phyloP scores from a whole-genome alignment of 78 protist species.

The Isochrysis galbana region DNA sequence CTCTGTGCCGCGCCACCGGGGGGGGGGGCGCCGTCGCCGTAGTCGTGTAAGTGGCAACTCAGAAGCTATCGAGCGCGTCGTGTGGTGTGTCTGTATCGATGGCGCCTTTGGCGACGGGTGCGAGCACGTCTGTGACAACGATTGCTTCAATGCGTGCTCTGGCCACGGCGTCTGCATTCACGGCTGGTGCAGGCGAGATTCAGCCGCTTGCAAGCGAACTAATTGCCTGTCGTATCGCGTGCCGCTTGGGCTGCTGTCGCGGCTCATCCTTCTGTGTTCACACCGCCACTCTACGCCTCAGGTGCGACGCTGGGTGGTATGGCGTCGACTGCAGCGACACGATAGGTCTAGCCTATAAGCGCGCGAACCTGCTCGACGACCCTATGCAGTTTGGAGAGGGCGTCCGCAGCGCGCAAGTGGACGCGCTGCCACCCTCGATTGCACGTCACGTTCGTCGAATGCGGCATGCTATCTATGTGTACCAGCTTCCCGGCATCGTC shows the following conservation, averaged over 20 bases:
- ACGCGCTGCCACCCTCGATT: not conserved
- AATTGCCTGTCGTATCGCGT: no score
- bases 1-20: not conserved
- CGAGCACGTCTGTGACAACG: not conserved
- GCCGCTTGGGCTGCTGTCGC: no score
- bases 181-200: constrained; percentile 36
- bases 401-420: not conserved
- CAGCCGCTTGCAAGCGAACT: no score
- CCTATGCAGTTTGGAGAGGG: not conserved
- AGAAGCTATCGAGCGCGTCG: not conserved
- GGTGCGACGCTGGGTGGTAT: not conserved
- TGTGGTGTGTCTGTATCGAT: not conserved
- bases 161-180: constrained; percentile 20
- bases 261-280: no score
- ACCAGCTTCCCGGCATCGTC: not conserved
- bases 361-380: not conserved
- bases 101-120: not conserved
- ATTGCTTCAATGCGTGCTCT: constrained; percentile 15
- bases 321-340: constrained; percentile 21
- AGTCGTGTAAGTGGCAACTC: not conserved
- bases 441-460: not conserved
- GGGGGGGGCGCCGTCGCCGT: not conserved
- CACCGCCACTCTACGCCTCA: no score
- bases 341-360: not conserved
- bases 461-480: not conserved